phyloP scores from a whole-genome alignment of 169 alveolate genomes.

The Plasmodium yoelii region DNA sequence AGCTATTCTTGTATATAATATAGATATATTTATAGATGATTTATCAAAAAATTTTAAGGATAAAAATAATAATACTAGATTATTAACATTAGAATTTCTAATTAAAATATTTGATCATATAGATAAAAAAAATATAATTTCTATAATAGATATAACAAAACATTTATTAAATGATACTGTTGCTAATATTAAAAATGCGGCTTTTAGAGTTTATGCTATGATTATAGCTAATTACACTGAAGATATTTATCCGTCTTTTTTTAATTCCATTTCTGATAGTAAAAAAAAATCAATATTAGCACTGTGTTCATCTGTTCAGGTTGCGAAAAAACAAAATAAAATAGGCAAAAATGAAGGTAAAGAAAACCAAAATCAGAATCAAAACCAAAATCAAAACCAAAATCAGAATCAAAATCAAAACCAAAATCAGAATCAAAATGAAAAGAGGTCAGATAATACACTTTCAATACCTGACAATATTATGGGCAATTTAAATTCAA shows the following conservation, averaged over 20 bases:
- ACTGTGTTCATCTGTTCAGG: conserved; percentile 4
- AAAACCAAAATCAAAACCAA: neutral
- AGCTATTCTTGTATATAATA: conserved; percentile 33
- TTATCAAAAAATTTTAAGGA: conserved; percentile 64
- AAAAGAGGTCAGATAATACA: too few species aligned
- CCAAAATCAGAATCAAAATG: neutral
- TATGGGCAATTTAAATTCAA: neutral
- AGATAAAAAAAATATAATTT: conserved; percentile 18
- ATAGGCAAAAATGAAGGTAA: neutral
- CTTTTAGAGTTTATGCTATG: conserved; percentile 32
- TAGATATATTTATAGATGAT: conserved; percentile 61
- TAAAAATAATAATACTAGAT: conserved; percentile 71
- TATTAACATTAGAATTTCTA: conserved; percentile 58
- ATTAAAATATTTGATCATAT: conserved; percentile 34
- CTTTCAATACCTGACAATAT: conserved; percentile 13
- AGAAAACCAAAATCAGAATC: neutral
- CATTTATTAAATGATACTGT: conserved; percentile 70
- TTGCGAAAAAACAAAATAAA: neutral
- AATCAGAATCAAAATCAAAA: neutral
- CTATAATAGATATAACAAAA: conserved; percentile 46
- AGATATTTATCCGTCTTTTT: conserved; percentile 31
- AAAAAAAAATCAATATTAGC: conserved; percentile 60
- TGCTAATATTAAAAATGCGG: conserved; percentile 61
- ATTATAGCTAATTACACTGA: conserved; percentile 50
- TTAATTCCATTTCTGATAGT: conserved; percentile 42